Percentiles rank a stretch among this genome's conserved stretches.
phyloP scores from a whole-genome alignment of 441 rosid species.

The Croton laevigatus region DNA sequence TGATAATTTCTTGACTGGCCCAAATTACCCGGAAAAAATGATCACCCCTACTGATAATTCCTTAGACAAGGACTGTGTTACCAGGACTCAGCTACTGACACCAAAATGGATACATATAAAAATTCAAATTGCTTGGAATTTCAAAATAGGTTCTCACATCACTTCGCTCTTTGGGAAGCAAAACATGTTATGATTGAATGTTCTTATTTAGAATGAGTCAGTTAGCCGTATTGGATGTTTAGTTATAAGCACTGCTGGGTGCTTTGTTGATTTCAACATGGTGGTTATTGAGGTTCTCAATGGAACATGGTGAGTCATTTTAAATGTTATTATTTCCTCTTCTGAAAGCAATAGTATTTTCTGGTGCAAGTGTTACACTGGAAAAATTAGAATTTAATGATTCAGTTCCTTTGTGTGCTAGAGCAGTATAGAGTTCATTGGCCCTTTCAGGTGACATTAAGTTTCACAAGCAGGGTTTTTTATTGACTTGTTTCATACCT shows the following conservation, averaged over 20 bases:
- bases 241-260: not conserved
- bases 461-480: not conserved
- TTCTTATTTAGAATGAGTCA: not conserved
- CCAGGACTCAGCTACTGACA: no score
- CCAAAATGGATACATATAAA: no score
- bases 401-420: not conserved
- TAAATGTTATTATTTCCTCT: not conserved
- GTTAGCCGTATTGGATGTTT: not conserved
- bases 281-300: constrained; percentile 2
- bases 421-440: not conserved
- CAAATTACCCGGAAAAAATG: no score
- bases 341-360: not conserved
- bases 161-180: not conserved
- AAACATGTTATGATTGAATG: not conserved
- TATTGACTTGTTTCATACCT: not conserved
- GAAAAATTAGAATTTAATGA: not conserved
- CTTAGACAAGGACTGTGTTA: constrained; percentile 5
- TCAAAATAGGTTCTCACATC: not conserved
- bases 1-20: no score
- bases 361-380: not conserved
- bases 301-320: not conserved
- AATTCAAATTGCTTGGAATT: not conserved
- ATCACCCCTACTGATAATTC: not conserved
- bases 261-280: not conserved
- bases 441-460: not conserved